Conservation (phyloP, 2,329 filamentous ascomycete genomes). For the Ophiostoma ips region DNA sequence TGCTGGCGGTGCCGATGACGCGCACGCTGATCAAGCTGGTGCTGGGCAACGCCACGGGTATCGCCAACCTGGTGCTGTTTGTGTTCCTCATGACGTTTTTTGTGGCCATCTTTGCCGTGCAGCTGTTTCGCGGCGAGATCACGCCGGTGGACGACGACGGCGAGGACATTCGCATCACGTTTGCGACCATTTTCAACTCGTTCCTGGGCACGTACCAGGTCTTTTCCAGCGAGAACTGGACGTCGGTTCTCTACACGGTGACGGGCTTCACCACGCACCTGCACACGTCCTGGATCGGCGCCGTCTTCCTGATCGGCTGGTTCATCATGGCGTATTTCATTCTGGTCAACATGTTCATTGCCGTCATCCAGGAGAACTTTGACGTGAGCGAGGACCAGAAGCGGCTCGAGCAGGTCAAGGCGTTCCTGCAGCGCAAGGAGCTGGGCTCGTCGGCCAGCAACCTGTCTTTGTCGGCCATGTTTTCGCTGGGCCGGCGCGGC, state of each 20-base stretch:
- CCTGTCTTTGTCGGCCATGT: constrained; percentile 59
- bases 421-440: constrained; percentile 85
- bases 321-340: constrained; percentile 94
- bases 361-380: constrained; percentile 98
- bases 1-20: constrained; percentile 78
- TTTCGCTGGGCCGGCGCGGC: constrained; percentile 45
- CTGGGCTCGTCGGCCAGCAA: constrained; percentile 60
- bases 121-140: constrained; percentile 82
- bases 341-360: constrained; percentile 99
- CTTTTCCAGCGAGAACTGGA: constrained; percentile 94
- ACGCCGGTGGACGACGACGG: constrained; percentile 48
- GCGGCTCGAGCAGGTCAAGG: constrained; percentile 87
- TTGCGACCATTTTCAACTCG: constrained; percentile 84
- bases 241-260: constrained; percentile 67
- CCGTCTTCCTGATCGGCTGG: constrained; percentile 84
- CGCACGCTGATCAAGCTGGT: constrained; percentile 76
- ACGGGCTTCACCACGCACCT: constrained; percentile 52
- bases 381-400: constrained; percentile 98
- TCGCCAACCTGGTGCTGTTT: constrained; percentile 88
- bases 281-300: constrained; percentile 82
- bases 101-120: constrained; percentile 81
- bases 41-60: constrained; percentile 80
- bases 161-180: constrained; percentile 55
- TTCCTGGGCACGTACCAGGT: constrained; percentile 98
- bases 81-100: constrained; percentile 93